phyloP scores from a whole-genome alignment of 176 grass and related monocot genomes.

The Oryza meridionalis region DNA sequence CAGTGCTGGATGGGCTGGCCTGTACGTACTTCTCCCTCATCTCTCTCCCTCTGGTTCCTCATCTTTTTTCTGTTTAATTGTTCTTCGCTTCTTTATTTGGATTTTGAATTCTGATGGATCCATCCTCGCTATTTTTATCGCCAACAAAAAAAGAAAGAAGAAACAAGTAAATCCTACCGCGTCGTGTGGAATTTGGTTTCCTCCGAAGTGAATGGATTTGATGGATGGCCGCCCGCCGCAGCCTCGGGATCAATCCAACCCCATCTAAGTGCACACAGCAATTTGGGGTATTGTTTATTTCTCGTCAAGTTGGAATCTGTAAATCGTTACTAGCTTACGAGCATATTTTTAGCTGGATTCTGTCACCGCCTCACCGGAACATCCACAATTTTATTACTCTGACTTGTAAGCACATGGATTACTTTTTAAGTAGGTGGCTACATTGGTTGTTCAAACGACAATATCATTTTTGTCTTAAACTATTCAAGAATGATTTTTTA shows the following conservation, averaged over 20 bases:
- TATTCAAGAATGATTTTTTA: background rate
- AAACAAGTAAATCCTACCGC: background rate
- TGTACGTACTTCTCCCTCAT: too few species aligned
- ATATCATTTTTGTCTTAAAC: background rate
- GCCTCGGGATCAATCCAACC: background rate
- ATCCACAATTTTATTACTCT: background rate
- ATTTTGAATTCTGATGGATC: background rate
- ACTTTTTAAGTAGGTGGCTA: background rate
- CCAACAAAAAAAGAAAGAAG: background rate
- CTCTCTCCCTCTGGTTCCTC: background rate
- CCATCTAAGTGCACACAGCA: background rate
- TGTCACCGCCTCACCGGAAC: background rate
- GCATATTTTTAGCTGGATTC: background rate
- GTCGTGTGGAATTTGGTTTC: background rate
- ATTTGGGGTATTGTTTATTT: background rate
- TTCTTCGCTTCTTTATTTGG: background rate
- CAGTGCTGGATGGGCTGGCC: constrained; percentile 98
- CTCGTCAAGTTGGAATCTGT: background rate
- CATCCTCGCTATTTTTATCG: background rate
- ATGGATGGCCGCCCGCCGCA: background rate
- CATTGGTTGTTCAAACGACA: background rate
- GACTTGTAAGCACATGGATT: background rate
- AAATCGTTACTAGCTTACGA: background rate
- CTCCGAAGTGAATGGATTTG: background rate
- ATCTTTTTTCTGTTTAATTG: too few species aligned